Evolutionary conservation across 208 protist species (phyloP), one percentile per base, ranked within the genome.

Genomic region (Balamuthia mandrillaris): DNA sequence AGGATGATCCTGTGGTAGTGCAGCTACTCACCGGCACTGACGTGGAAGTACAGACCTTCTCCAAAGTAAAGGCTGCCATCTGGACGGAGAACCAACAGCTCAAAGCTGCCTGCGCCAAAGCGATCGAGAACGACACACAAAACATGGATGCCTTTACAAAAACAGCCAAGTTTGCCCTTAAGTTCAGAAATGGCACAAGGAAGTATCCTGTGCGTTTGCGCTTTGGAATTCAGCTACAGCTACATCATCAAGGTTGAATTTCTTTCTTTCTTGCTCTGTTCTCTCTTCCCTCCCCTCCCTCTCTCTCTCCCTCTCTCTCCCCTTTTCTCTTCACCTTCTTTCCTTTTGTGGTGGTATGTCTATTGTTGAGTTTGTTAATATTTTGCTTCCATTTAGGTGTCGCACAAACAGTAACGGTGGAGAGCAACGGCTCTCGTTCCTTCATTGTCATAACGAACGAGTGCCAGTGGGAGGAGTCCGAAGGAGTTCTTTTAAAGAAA

Each of bases 371-470:
- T n/a, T n/a, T n/a, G n/a, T n/a, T n/a, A n/a, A n/a, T n/a, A n/a
- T n/a, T n/a, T n/a, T n/a, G n/a, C n/a, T n/a, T n/a, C n/a, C n/a
- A n/a, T n/a, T n/a, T 39, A 27, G 45, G 45, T 16, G 70, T 47
- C 9, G 45, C 70, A 18, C 70, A 79, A 47, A 79, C 70, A 4
- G 74, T 70, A 2, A 91, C 81, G 10, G 81, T 91, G 3, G 85
- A 88, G 45, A 84, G 65, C 29, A 61, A 84, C 31, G 39, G 77
- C 7, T 82, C 66, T 12, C 78, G 66, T 18, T 81, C 84, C 33
- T 91, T 91, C 58, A 86, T 91, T 21, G 88, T 91, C 2, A 88
- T 91, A 18, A 91, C 88, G 6, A 87, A 91, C 42, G 84, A 91
- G 63, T 87, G 78, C 49, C 88, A 91, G 51, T 91, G 85, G 86